Evolutionary conservation across 202 grass and related monocot species (phyloP), one percentile per base, ranked within the genome.

Genomic region (Schoenoplectus triqueter): DNA sequence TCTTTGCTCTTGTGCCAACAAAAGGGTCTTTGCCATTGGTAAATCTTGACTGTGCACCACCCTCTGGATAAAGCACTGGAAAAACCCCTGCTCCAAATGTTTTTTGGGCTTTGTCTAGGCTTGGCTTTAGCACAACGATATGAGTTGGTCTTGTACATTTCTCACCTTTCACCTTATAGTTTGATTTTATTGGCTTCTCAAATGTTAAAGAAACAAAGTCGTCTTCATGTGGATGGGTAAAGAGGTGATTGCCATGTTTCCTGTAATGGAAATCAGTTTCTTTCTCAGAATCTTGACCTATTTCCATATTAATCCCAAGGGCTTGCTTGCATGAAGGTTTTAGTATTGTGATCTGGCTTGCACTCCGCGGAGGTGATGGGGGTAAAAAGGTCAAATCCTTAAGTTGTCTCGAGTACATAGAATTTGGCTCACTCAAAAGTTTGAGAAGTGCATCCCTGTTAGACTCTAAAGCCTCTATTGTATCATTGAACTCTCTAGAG

Each of bases 91-190:
- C 50, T 55, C 59, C 90, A 84, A 86, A 73, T 54, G 88, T 85
- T 65, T 88, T 91, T 84, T 67, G 87, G 78, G 80, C 21, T 90
- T 92, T 96, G 66, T 88, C 86, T 69, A 92, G 82, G 48, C 76
- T 88, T 84, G 97, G 97, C 65, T 94, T 99, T 88, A 99, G 75
- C 72, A 99, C 92, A 71, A 99, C 92, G 86, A 99, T 99, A 17
- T 74, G 76, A 67, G 91, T 99, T 6, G 92, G 87, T 77, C 82
- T 69, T 66, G 39, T 67, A 84, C 8, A 69, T 78, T 88, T 85
- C 40, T 87, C 84, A 74, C 44, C 77, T 62, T 68, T 95, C 79
- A 87, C 64, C 64, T 80, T 86, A 49, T 85, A 79, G 80, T 80
- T 72, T 75, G 93, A 88, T 74, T 87, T 92, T 86, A 90, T 91